phyloP scores from a whole-genome alignment of 2,329 filamentous ascomycete genomes.

The Cladosporium sp. region DNA sequence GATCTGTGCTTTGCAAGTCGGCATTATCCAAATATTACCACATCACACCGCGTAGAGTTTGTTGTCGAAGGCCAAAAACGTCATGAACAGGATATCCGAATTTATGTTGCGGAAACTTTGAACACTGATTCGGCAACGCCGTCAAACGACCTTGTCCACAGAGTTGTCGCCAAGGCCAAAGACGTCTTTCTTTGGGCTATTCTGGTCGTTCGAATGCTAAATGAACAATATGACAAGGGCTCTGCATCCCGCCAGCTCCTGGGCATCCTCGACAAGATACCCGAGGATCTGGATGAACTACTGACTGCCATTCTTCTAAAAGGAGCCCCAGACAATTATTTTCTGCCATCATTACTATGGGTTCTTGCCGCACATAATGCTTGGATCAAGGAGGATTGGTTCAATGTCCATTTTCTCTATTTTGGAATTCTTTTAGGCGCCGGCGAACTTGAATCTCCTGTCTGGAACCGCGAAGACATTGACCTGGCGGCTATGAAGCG shows the following conservation, averaged over 20 bases:
- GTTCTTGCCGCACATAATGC: not conserved
- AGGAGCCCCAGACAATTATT: too few relatives aligned
- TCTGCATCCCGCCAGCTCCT: not conserved
- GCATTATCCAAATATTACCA: conserved; percentile 30
- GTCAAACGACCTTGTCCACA: not conserved
- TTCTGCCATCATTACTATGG: too few relatives aligned
- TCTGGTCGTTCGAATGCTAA: conserved; percentile 8
- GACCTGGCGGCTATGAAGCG: too few relatives aligned
- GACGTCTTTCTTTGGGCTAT: conserved; percentile 13
- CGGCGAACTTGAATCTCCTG: too few relatives aligned
- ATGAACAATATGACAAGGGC: conserved; percentile 4
- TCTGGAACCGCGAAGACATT: too few relatives aligned
- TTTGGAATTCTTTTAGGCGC: too few relatives aligned
- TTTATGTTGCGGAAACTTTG: too few relatives aligned
- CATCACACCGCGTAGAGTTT: not conserved
- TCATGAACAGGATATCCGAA: not conserved
- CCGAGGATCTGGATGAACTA: not conserved
- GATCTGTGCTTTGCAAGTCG: conserved; percentile 39
- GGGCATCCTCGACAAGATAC: not conserved
- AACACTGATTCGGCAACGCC: too few relatives aligned
- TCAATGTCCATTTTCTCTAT: not conserved
- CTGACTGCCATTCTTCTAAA: too few relatives aligned
- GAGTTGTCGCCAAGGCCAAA: not conserved
- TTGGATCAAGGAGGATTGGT: not conserved
- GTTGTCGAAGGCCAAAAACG: not conserved